Conservation (phyloP, 805 yeast genomes). For the Saccharomycopsis lassenensis region DNA sequence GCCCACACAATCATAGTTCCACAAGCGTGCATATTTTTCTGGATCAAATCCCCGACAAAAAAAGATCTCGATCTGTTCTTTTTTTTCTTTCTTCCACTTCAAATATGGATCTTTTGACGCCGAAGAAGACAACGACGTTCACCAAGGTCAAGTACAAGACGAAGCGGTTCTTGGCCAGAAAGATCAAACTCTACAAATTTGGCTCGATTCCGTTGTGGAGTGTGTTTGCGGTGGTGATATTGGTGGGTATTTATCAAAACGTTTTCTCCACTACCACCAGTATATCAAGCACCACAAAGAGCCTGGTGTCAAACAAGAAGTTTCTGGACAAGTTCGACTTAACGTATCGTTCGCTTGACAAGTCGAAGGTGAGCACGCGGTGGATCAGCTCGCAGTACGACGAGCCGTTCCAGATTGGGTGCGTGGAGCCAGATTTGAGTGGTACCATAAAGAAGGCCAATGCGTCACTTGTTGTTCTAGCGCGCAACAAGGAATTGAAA, state of each 20-base stretch:
- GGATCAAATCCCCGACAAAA: not conserved
- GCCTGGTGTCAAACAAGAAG: conserved; percentile 3
- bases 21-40: too few species aligned
- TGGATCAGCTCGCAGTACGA: conserved; percentile 16
- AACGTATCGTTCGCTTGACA: conserved; percentile 7
- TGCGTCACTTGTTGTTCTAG: conserved; percentile 77
- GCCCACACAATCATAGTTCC: too few species aligned
- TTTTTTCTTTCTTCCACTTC: not conserved
- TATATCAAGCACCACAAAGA: conserved; percentile 1
- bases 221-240: not conserved
- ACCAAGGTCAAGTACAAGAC: not conserved
- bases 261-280: not conserved
- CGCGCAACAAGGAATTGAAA: conserved; percentile 67
- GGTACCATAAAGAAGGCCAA: conserved; percentile 41
- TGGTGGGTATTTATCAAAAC: not conserved
- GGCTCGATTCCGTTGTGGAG: conserved; percentile 14
- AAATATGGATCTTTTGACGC: not conserved
- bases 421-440: conserved; percentile 14
- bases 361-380: conserved; percentile 10
- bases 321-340: conserved; percentile 16
- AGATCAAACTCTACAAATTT: conserved; percentile 3
- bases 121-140: not conserved
- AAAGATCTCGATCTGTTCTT: not conserved
- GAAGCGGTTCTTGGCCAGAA: conserved; percentile 2
- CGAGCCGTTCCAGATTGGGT: conserved; percentile 18